Conservation (phyloP, 495 filamentous ascomycete genomes). For the Podospora anserina region DNA sequence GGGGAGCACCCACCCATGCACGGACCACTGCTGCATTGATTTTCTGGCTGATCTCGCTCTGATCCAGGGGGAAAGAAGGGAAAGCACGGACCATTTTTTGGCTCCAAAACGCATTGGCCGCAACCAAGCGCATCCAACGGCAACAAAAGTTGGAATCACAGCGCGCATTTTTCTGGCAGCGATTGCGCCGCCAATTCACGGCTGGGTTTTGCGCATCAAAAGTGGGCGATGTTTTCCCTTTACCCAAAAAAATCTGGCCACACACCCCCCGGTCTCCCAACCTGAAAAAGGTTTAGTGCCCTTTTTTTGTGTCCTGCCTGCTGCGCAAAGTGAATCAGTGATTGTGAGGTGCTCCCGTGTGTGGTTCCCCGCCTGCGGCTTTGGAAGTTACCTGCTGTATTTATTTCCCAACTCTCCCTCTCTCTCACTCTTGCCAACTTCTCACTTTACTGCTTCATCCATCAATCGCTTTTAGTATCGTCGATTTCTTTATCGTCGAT, state of each 20-base stretch:
- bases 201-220: constrained; percentile 17
- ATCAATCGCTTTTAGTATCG: neutral
- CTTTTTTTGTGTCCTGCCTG: neutral
- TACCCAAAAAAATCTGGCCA: constrained; percentile 15
- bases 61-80: neutral
- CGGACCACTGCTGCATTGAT: constrained; percentile 6
- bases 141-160: neutral
- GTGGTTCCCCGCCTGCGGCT: neutral
- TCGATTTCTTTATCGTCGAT: constrained; percentile 28
- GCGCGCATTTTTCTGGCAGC: constrained; percentile 12
- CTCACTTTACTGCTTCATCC: constrained; percentile 10
- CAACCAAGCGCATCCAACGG: constrained; percentile 16
- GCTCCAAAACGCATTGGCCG: constrained; percentile 19
- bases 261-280: constrained; percentile 13
- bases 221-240: constrained; percentile 8
- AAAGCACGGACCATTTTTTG: constrained; percentile 17
- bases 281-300: constrained; percentile 33
- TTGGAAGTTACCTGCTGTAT: neutral
- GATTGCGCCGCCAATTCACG: constrained; percentile 6
- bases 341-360: constrained; percentile 6
- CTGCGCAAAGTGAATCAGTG: constrained; percentile 14
- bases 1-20: neutral
- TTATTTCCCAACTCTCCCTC: neutral
- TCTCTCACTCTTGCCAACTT: constrained; percentile 8
- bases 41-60: neutral